Conservation (phyloP, 1,284 basidiomycete genomes). For the Paramarasmius palmivorus region DNA sequence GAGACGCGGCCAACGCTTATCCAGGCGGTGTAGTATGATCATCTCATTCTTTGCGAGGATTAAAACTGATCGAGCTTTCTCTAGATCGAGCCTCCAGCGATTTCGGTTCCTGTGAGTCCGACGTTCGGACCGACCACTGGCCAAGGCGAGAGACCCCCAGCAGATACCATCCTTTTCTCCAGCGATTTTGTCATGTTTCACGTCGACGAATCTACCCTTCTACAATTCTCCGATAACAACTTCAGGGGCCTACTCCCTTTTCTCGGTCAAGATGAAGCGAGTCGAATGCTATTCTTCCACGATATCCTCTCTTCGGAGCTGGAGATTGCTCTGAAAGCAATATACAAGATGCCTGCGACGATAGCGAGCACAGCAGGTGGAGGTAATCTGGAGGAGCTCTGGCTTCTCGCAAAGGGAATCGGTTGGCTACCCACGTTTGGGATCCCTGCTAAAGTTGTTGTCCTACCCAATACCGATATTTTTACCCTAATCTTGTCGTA, state of each 20-base stretch:
- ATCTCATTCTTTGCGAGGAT: too few relatives aligned
- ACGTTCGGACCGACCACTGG: too few relatives aligned
- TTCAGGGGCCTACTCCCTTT: constrained; percentile 3
- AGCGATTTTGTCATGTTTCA: constrained; percentile 7
- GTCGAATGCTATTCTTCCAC: not conserved
- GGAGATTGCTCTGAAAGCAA: not conserved
- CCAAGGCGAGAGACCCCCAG: not conserved
- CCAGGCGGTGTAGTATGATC: too few relatives aligned
- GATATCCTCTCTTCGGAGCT: not conserved
- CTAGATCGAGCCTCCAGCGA: too few relatives aligned
- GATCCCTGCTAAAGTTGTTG: constrained; percentile 20
- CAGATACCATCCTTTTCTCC: constrained; percentile 1
- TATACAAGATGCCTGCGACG: not conserved
- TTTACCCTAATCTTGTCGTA: constrained; percentile 36
- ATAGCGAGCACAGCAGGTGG: too few relatives aligned
- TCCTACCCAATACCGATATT: constrained; percentile 15
- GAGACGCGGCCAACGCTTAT: too few relatives aligned
- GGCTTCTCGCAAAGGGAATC: constrained; percentile 29
- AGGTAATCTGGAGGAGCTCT: constrained; percentile 15
- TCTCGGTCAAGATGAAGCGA: not conserved
- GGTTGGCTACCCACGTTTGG: constrained; percentile 34
- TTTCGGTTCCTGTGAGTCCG: too few relatives aligned
- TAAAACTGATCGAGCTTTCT: too few relatives aligned
- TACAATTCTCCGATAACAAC: not conserved
- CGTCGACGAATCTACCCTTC: not conserved